Conservation (phyloP, 345 rosid species). For the Rhodamnia rubescens region DNA sequence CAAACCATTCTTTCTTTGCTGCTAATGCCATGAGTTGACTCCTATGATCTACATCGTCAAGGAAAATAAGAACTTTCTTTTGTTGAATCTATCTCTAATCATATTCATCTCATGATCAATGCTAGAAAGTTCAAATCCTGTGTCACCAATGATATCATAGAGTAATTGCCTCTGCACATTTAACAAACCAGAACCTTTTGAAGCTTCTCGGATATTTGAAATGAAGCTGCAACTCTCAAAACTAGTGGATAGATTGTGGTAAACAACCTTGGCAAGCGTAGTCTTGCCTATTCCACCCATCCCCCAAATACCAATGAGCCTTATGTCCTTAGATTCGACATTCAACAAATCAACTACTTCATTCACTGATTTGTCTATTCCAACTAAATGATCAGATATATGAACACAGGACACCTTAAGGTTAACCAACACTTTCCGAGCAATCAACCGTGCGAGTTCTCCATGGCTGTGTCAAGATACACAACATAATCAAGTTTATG, state of each 20-base stretch:
- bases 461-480: background rate
- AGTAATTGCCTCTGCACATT: background rate
- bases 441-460: background rate
- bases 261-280: background rate
- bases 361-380: background rate
- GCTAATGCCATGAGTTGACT: background rate
- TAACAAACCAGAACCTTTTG: background rate
- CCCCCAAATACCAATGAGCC: background rate
- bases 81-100: background rate
- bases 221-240: background rate
- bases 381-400: background rate
- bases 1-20: background rate
- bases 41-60: background rate
- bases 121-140: background rate
- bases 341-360: background rate
- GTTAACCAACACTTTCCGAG: background rate
- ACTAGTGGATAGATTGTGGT: background rate
- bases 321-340: background rate
- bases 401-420: background rate
- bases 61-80: background rate
- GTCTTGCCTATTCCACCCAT: conserved; percentile 4
- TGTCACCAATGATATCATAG: background rate
- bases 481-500: rapidly evolving
- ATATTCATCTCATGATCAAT: background rate
- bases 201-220: background rate